Evolutionary conservation across 1,284 basidiomycete species (phyloP).

Genomic region (Ustilago xerochloae): DNA sequence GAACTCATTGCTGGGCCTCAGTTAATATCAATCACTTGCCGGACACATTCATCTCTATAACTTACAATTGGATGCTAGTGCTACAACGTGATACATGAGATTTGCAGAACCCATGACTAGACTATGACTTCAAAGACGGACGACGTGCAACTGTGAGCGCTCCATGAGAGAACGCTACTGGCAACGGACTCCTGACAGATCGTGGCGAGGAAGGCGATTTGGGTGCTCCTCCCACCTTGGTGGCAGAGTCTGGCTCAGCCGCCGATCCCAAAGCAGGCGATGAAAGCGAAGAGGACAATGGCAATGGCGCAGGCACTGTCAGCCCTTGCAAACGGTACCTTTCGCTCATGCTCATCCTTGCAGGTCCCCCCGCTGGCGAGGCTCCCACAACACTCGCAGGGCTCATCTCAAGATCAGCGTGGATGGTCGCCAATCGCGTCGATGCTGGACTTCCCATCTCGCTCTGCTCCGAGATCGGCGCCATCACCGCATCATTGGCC

Average conservation of each 20-base stretch:
- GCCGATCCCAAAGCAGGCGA: slow-evolving; percentile 17
- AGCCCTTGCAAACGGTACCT: slow-evolving; percentile 32
- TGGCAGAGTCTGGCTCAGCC: slow-evolving; percentile 11
- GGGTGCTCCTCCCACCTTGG: slow-evolving; percentile 8
- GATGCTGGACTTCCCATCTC: slow-evolving; percentile 40
- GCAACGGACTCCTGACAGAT: slow-evolving; percentile 8
- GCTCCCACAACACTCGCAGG: slow-evolving; percentile 15
- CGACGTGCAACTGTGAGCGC: slow-evolving; percentile 19
- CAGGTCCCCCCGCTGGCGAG: slow-evolving; percentile 6
- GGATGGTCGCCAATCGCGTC: not conserved
- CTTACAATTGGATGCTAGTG: not conserved
- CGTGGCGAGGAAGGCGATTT: slow-evolving; percentile 13
- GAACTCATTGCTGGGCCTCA: not conserved
- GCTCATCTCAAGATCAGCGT: slow-evolving; percentile 28
- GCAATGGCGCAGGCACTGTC: slow-evolving; percentile 33
- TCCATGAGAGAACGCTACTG: slow-evolving; percentile 19
- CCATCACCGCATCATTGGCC: slow-evolving; percentile 25
- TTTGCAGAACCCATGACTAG: not conserved
- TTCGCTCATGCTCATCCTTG: slow-evolving; percentile 45
- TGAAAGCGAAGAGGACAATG: slow-evolving; percentile 26
- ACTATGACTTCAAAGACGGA: slow-evolving; percentile 10
- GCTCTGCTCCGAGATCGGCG: slow-evolving; percentile 44
- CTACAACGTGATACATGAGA: not conserved
- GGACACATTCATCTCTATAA: not conserved
- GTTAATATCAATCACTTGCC: not conserved